These are phyloP conservation scores for Hyphopichia burtonii DNA, from an alignment of 1,139 yeast genomes.

Conservation along the genomic window DNA sequence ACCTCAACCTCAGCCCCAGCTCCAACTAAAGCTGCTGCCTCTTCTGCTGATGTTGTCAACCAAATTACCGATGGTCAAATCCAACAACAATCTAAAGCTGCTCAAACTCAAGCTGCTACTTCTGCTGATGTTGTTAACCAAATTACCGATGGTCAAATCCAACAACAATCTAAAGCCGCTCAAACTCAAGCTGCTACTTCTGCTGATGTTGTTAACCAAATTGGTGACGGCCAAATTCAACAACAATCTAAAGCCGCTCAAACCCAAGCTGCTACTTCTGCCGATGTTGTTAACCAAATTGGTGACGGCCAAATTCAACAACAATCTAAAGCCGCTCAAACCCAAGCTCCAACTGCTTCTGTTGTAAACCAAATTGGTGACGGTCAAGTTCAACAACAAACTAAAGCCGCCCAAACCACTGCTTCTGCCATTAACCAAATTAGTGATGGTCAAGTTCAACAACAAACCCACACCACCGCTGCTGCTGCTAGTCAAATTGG, in stretches of 20 bases:
- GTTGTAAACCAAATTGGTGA: conserved; percentile 28
- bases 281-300: conserved; percentile 25
- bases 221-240: conserved; percentile 37
- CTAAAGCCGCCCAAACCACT: conserved; percentile 9
- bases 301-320: conserved; percentile 31
- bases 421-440: conserved; percentile 33
- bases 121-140: conserved; percentile 21
- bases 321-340: conserved; percentile 14
- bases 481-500: conserved; percentile 28
- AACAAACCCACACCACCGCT: conserved; percentile 20
- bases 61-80: conserved; percentile 43
- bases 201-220: conserved; percentile 31
- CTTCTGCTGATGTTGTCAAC: conserved; percentile 11
- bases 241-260: conserved; percentile 20
- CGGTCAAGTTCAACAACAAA: conserved; percentile 30
- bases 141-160: conserved; percentile 30
- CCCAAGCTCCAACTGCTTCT: conserved; percentile 17
- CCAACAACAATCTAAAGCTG: conserved; percentile 23
- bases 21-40: conserved; percentile 15
- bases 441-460: conserved; percentile 37
- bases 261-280: conserved; percentile 19
- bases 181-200: conserved; percentile 7
- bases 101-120: conserved; percentile 4
- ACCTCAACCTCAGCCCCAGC: conserved; percentile 21
- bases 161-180: conserved; percentile 21